Evolutionary conservation across 1,284 basidiomycete genomes (phyloP), one percentile per base, ranked within the genome.

Genomic region (Naganishia albida): DNA sequence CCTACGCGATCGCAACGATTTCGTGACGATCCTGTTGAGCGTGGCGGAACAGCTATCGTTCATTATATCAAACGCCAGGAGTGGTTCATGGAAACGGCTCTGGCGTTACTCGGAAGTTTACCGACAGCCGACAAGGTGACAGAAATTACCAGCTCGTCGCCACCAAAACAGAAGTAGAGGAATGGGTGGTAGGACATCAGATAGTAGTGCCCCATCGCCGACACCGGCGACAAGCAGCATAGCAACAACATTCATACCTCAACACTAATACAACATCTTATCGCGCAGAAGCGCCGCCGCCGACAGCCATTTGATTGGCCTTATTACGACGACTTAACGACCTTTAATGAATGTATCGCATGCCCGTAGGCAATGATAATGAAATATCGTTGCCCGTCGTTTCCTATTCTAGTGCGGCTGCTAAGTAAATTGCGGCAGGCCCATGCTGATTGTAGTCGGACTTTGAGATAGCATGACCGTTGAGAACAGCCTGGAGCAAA

Each of bases 21-120:
- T 78, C 83, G 86, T 69, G 82, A 83, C 53, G 70, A 75, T 69
- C 60, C 71, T 70, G 39, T 72, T 62, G 75, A 77, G 55, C 83
- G 91, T 7, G 95, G 95, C 2, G 95, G 95, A 3, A 99, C 95
- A 0, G 85, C 95, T 49, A 89, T 93, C 26, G 93, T 99, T 50
- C 95, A 99, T 80, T 98, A 91, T 76, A 88, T 98, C 81, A 99
- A 98, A 85, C 89, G 92, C 77, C 87, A 91, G 72, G 88, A 91
- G 80, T 99, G 94, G 95, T 98, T 92, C 79, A 79, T 92, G 70
- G 95, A 99, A 81, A 91, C 95, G 0, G 90, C 91, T 16, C 79
- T 93, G 18, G 93, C 92, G 23, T 80, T 98, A 23, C 81, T 97
- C 6, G 67, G 34, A 16, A 34, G n/a, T 23, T 6, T 38, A 18